These are phyloP conservation scores for Talaromyces thailandensis DNA, from an alignment of 495 filamentous ascomycete species.

Conservation along the genomic window DNA sequence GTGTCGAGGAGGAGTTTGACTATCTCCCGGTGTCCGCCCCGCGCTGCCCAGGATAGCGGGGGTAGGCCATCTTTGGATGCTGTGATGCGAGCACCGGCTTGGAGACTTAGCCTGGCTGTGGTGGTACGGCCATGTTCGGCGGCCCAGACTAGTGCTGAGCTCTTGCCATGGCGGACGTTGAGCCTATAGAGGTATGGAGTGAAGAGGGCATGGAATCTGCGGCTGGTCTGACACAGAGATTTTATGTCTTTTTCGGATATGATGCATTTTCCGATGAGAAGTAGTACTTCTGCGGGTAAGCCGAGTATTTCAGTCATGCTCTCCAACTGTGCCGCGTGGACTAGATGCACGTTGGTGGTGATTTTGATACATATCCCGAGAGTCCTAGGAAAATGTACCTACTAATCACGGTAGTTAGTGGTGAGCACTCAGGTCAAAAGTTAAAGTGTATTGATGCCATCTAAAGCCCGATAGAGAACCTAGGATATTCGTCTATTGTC, in stretches of 20 bases:
- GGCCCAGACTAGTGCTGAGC: background rate
- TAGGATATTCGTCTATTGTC: background rate
- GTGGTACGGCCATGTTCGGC: background rate
- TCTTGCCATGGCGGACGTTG: background rate
- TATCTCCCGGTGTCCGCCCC: background rate
- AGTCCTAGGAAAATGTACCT: background rate
- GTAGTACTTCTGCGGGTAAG: background rate
- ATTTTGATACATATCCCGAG: background rate
- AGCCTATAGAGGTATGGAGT: background rate
- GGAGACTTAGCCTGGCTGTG: background rate
- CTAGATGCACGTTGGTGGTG: background rate
- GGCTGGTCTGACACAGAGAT: background rate
- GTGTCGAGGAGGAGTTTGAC: background rate
- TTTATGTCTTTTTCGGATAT: background rate
- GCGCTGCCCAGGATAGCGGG: background rate
- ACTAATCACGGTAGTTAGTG: background rate
- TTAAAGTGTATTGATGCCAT: background rate
- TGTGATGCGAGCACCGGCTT: background rate
- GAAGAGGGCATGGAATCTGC: background rate
- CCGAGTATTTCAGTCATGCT: background rate
- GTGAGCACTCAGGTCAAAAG: background rate
- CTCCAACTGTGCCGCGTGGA: background rate
- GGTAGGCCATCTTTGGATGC: background rate
- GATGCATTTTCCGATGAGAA: background rate
- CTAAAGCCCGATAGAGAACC: background rate